These are phyloP conservation scores for Aspergillus ruber DNA, from an alignment of 2,329 filamentous ascomycete genomes.

Conservation along the genomic window DNA sequence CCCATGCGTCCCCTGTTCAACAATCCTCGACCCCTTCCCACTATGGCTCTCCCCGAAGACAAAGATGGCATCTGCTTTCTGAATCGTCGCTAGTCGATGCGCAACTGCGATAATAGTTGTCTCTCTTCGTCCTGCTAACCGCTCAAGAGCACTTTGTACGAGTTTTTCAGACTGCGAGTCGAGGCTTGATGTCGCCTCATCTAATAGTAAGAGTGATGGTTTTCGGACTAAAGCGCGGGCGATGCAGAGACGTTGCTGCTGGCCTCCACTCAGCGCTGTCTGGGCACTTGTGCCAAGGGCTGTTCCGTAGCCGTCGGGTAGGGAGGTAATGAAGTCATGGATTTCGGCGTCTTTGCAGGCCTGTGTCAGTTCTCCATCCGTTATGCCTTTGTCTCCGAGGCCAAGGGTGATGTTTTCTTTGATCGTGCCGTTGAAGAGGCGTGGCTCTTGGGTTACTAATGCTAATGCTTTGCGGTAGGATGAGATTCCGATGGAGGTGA, in stretches of 20 bases:
- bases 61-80: slow-evolving; percentile 73
- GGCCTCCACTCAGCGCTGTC: slow-evolving; percentile 47
- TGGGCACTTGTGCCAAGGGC: slow-evolving; percentile 44
- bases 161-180: slow-evolving; percentile 62
- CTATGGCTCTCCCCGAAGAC: slow-evolving; percentile 59
- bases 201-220: slow-evolving; percentile 49
- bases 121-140: slow-evolving; percentile 48
- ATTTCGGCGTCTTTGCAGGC: slow-evolving; percentile 49
- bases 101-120: slow-evolving; percentile 68
- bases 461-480: slow-evolving; percentile 29
- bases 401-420: slow-evolving; percentile 45
- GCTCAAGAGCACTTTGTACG: slow-evolving; percentile 64
- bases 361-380: slow-evolving; percentile 38
- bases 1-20: slow-evolving; percentile 55
- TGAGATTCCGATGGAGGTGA: not conserved
- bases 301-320: slow-evolving; percentile 48
- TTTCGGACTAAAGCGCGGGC: slow-evolving; percentile 50
- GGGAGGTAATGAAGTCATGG: slow-evolving; percentile 46
- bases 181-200: slow-evolving; percentile 55
- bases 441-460: slow-evolving; percentile 39
- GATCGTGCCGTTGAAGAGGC: slow-evolving; percentile 41
- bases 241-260: slow-evolving; percentile 52
- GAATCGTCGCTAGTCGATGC: slow-evolving; percentile 68
- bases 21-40: slow-evolving; percentile 37
- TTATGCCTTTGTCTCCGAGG: slow-evolving; percentile 25